Evolutionary conservation across 202 grass and related monocot genomes (phyloP).

Genomic region (Cymbopogon flexuosus): DNA sequence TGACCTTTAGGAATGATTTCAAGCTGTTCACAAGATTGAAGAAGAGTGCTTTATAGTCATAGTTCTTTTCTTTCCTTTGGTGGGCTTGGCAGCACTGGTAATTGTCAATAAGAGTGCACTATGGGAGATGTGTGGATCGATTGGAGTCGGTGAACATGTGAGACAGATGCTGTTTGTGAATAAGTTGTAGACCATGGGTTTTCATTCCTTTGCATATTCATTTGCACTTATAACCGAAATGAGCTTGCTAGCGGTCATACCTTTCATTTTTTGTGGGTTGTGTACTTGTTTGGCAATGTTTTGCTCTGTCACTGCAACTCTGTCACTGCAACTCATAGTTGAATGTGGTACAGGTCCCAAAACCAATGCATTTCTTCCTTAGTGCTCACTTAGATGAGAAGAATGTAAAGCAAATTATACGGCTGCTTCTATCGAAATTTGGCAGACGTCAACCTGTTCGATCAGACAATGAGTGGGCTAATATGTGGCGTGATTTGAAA

Average conservation of each 20-base stretch:
- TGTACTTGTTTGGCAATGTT: slow-evolving; percentile 29
- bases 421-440: slow-evolving; percentile 89
- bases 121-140: not conserved
- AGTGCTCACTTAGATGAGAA: slow-evolving; percentile 64
- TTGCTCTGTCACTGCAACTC: not conserved
- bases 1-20: not conserved
- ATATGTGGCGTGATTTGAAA: slow-evolving; percentile 83
- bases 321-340: slow-evolving; percentile 8
- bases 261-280: slow-evolving; percentile 12
- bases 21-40: not conserved
- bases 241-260: not conserved
- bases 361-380: slow-evolving; percentile 74
- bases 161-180: not conserved
- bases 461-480: slow-evolving; percentile 93
- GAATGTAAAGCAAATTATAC: slow-evolving; percentile 89
- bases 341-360: slow-evolving; percentile 62
- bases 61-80: slow-evolving; percentile 7
- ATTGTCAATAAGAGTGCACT: not conserved
- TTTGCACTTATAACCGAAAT: slow-evolving; percentile 22
- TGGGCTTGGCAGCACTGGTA: not conserved
- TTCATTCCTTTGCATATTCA: slow-evolving; percentile 22
- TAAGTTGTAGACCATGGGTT: not conserved
- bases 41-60: not conserved
- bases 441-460: slow-evolving; percentile 74
- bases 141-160: not conserved